Conservation (phyloP, 495 filamentous ascomycete genomes). For the Aspergillus sclerotiicarbonarius region DNA sequence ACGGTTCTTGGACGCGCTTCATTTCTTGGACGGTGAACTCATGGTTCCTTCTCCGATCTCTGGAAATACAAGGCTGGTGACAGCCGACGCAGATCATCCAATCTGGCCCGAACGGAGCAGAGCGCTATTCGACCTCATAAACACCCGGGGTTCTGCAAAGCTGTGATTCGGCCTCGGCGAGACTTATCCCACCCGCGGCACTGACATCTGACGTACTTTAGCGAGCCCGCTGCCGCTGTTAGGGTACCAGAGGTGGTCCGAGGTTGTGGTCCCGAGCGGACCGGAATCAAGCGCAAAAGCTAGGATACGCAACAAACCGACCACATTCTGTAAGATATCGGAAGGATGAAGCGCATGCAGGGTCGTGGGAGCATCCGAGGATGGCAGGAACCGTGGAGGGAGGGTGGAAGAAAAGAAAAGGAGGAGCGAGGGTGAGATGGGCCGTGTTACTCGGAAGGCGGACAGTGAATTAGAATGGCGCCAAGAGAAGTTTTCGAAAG, state of each 20-base stretch:
- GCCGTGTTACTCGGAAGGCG: neutral
- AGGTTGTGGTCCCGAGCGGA: constrained; percentile 3
- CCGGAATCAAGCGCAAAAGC: constrained; percentile 7
- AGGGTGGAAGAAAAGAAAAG: neutral
- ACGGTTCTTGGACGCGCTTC: constrained; percentile 90
- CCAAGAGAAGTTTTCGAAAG: constrained; percentile 25
- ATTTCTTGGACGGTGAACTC: constrained; percentile 86
- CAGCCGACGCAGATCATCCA: constrained; percentile 58
- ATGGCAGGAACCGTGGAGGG: neutral
- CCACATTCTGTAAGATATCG: neutral
- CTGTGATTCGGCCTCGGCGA: constrained; percentile 26
- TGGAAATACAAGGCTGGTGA: constrained; percentile 71
- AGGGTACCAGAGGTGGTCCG: neutral
- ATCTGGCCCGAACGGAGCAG: constrained; percentile 44
- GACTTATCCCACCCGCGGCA: neutral
- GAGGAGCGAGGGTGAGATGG: neutral
- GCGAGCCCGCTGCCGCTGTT: constrained; percentile 4
- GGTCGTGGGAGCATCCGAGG: neutral
- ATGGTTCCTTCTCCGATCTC: constrained; percentile 77
- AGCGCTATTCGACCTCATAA: constrained; percentile 17
- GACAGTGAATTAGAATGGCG: constrained; percentile 11
- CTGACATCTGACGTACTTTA: neutral
- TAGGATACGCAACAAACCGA: neutral
- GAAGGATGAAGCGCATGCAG: neutral
- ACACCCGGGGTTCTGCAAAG: constrained; percentile 23